Evolutionary conservation across 2,329 filamentous ascomycete genomes (phyloP).

Genomic region (Calonectria hongkongensis): DNA sequence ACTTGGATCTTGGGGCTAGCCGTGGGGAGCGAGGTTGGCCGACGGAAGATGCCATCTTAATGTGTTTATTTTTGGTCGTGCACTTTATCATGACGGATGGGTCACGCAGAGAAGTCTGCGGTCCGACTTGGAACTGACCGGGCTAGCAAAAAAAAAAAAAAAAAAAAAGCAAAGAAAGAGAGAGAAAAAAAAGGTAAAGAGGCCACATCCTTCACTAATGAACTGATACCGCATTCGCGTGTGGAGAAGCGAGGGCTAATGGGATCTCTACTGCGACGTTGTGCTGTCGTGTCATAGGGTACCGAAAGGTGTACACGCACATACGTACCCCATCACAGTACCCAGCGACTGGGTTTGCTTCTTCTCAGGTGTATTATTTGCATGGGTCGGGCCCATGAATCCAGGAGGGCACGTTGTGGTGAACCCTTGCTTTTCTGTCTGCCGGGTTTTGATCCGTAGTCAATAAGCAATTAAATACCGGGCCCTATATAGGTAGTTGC

Average conservation of each 20-base stretch:
- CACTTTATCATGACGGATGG: slow-evolving; percentile 14
- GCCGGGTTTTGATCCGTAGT: slow-evolving; percentile 2
- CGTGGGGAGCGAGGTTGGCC: slow-evolving; percentile 7
- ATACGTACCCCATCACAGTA: neutral
- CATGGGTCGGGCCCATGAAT: slow-evolving; percentile 1
- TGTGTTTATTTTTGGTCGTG: slow-evolving; percentile 2
- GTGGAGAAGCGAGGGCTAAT: slow-evolving; percentile 10
- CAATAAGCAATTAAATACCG: slow-evolving; percentile 22
- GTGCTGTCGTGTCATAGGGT: slow-evolving; percentile 21
- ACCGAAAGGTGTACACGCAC: slow-evolving; percentile 3
- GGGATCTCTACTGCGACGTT: slow-evolving; percentile 21
- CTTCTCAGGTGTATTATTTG: neutral
- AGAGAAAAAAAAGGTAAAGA: neutral
- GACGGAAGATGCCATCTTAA: slow-evolving; percentile 24
- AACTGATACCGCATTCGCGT: neutral
- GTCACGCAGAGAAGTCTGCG: neutral
- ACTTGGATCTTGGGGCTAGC: slow-evolving; percentile 10
- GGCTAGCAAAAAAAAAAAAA: neutral
- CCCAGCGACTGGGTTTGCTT: neutral
- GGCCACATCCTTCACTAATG: neutral
- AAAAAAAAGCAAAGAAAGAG: neutral
- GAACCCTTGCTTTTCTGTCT: slow-evolving; percentile 10
- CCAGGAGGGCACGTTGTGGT: neutral
- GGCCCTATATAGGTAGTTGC: slow-evolving; percentile 5
- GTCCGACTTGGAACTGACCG: slow-evolving; percentile 1